Conservation (phyloP, 75 land plant genomes). For the Azolla pinnata region DNA sequence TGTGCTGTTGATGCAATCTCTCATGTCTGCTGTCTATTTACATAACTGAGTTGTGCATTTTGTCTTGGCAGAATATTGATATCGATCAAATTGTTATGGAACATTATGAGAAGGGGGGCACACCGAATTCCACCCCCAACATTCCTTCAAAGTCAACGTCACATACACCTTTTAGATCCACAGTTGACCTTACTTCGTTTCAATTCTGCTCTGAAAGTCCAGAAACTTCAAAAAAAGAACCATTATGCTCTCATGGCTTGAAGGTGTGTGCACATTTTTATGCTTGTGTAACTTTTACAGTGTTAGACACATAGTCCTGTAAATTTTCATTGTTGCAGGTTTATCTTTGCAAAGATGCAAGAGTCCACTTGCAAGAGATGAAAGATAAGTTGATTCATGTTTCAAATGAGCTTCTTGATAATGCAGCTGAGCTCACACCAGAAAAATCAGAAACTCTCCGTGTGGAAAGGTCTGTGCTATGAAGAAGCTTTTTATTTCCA, state of each 20-base stretch:
- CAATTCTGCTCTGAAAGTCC: constrained; percentile 11
- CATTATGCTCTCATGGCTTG: constrained; percentile 54
- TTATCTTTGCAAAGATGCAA: constrained; percentile 52
- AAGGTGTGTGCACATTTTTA: too few species aligned
- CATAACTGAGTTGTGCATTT: background rate
- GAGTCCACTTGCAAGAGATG: constrained; percentile 71
- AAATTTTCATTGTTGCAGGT: constrained; percentile 39
- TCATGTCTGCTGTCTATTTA: constrained; percentile 1
- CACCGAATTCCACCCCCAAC: constrained; percentile 42
- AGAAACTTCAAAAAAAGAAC: constrained; percentile 21
- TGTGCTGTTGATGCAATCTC: background rate
- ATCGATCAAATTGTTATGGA: constrained; percentile 84
- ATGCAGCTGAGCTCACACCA: constrained; percentile 48
- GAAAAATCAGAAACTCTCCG: constrained; percentile 53
- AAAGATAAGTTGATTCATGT: constrained; percentile 66
- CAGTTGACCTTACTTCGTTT: background rate
- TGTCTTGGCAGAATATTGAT: constrained; percentile 62
- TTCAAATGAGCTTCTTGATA: constrained; percentile 85
- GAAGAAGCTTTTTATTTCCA: background rate
- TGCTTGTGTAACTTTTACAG: background rate
- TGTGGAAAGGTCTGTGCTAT: constrained; percentile 44
- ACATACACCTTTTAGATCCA: constrained; percentile 13
- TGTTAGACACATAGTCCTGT: background rate
- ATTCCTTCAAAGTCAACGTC: constrained; percentile 20
- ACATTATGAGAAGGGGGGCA: constrained; percentile 52